Conservation (phyloP, 176 grass and related monocot genomes). For the Oryza punctata region DNA sequence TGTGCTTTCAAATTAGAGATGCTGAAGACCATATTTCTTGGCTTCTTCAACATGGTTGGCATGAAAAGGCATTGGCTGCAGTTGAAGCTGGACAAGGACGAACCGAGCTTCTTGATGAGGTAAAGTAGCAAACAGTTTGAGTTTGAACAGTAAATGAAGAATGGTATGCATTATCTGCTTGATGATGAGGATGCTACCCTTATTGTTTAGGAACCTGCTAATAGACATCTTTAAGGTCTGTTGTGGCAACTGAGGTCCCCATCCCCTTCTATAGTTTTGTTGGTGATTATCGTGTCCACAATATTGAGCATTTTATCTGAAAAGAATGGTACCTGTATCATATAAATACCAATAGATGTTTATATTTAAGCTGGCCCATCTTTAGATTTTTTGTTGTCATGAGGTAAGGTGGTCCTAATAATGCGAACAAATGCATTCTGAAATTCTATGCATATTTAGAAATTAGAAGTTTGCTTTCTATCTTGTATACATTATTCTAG, state of each 20-base stretch:
- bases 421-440: conserved; percentile 1
- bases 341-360: neutral
- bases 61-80: conserved; percentile 98
- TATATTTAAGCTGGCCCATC: conserved; percentile 13
- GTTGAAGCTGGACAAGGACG: conserved; percentile 85
- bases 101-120: conserved; percentile 95
- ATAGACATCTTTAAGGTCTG: neutral
- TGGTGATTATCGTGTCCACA: neutral
- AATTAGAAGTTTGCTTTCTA: neutral
- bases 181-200: conserved; percentile 24
- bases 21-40: conserved; percentile 98
- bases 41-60: conserved; percentile 97
- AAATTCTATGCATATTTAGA: neutral
- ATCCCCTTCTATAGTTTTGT: neutral
- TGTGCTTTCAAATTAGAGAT: conserved; percentile 73
- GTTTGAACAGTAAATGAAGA: conserved; percentile 33
- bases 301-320: conserved; percentile 8
- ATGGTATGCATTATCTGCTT: conserved; percentile 16
- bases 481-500: neutral
- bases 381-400: conserved; percentile 12
- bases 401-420: neutral
- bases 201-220: conserved; percentile 15
- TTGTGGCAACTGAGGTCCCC: neutral
- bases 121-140: conserved; percentile 37
- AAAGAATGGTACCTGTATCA: conserved; percentile 16